Conservation (phyloP, 2,329 filamentous ascomycete species). For the Plectosphaerella sp. region DNA sequence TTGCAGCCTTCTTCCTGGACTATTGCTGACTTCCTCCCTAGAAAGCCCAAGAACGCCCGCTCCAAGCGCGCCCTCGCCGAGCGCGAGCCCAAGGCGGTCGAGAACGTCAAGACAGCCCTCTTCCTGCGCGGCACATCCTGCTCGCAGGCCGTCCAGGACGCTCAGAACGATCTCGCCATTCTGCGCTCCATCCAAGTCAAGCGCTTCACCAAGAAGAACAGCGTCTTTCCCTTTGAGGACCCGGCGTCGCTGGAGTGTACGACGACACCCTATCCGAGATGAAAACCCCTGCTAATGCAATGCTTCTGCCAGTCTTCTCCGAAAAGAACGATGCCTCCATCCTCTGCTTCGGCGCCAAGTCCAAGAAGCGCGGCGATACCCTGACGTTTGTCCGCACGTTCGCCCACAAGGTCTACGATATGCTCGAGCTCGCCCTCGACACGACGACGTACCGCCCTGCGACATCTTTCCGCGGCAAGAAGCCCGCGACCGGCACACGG, state of each 20-base stretch:
- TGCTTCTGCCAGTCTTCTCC: conserved; percentile 53
- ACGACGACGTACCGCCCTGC: conserved; percentile 66
- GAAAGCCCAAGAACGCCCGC: conserved; percentile 69
- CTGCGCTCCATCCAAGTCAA: conserved; percentile 81
- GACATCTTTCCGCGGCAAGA: conserved; percentile 70
- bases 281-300: neutral
- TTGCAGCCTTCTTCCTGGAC: neutral
- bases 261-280: neutral
- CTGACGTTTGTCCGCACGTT: conserved; percentile 82
- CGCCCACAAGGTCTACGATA: conserved; percentile 83
- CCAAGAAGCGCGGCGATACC: conserved; percentile 93
- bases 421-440: conserved; percentile 87
- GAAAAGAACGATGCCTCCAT: conserved; percentile 93
- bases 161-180: conserved; percentile 77
- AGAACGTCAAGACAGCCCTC: conserved; percentile 86
- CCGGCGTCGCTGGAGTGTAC: conserved; percentile 71
- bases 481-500: conserved; percentile 75
- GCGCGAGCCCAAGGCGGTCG: conserved; percentile 80
- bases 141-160: conserved; percentile 77
- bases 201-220: conserved; percentile 90
- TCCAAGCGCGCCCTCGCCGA: conserved; percentile 94
- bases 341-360: conserved; percentile 77
- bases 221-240: conserved; percentile 92
- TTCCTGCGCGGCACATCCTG: conserved; percentile 85
- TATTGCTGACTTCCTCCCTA: conserved; percentile 16